Conservation (phyloP, 441 rosid genomes). For the Adansonia madagascariensis region DNA sequence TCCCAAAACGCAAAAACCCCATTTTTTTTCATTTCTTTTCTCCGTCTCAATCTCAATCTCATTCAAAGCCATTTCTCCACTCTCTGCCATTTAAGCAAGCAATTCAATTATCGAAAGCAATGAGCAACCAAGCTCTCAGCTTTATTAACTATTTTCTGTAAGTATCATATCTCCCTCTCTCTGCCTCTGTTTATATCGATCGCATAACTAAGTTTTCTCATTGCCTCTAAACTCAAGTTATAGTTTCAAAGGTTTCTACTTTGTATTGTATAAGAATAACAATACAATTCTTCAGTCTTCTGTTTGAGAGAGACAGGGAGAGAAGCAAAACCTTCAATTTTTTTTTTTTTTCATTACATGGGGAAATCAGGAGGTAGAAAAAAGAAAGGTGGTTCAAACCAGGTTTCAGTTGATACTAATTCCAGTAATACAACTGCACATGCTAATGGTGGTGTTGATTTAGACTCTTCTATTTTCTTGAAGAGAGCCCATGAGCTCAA, state of each 20-base stretch:
- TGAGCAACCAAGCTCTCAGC: background rate
- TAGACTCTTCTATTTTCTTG: slow-evolving; percentile 66
- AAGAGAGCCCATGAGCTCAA: slow-evolving; percentile 93
- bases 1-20: background rate
- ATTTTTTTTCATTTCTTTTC: background rate
- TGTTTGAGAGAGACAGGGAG: background rate
- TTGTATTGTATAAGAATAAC: background rate
- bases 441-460: slow-evolving; percentile 66
- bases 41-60: background rate
- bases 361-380: slow-evolving; percentile 88
- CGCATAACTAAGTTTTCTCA: background rate
- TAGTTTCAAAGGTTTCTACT: background rate
- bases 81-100: too few species aligned
- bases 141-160: slow-evolving; percentile 5
- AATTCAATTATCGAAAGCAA: background rate
- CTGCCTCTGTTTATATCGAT: background rate
- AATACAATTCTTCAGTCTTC: background rate
- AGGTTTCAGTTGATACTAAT: slow-evolving; percentile 44
- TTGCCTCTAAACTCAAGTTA: background rate
- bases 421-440: slow-evolving; percentile 33
- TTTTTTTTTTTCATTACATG: slow-evolving; percentile 37
- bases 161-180: background rate
- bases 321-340: too few species aligned
- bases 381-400: slow-evolving; percentile 68
- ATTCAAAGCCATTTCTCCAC: background rate